Evolutionary conservation across 345 rosid species (phyloP).

Genomic region (Capsella bursapastoris): DNA sequence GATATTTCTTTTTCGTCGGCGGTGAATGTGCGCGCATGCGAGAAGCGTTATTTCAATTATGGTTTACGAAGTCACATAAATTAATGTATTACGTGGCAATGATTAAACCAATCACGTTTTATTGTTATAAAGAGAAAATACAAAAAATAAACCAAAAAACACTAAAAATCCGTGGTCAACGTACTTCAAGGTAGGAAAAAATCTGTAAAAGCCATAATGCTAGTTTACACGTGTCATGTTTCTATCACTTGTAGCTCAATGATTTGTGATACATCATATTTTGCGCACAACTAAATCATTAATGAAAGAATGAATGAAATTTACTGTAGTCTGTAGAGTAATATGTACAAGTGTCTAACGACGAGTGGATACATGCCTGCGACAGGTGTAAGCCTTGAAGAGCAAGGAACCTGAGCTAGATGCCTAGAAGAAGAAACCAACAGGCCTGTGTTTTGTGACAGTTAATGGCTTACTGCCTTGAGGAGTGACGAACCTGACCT

Average conservation of each 20-base stretch:
- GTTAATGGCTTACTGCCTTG: neutral
- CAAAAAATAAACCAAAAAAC: neutral
- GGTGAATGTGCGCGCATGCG: conserved; percentile 16
- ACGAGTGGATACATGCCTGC: neutral
- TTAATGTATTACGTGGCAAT: conserved; percentile 34
- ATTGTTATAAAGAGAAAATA: neutral
- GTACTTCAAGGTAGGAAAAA: neutral
- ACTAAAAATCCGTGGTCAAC: neutral
- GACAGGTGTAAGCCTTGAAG: neutral
- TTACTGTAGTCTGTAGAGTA: neutral
- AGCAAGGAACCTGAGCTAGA: conserved; percentile 17
- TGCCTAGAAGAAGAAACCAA: conserved; percentile 3
- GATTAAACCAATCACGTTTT: conserved; percentile 18
- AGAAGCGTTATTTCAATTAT: conserved; percentile 25
- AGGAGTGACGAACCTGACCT: conserved; percentile 18
- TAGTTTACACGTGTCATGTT: neutral
- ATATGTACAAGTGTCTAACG: conserved; percentile 25
- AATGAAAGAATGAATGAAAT: conserved; percentile 1
- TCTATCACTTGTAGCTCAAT: neutral
- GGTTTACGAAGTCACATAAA: neutral
- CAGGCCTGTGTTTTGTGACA: neutral
- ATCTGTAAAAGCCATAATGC: neutral
- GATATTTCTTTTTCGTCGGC: conserved; percentile 24
- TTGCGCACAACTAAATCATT: no score
- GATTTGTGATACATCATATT: neutral